Base-by-base conservation (phyloP, 306 rosid species). In the Ziziphus jujuba region DNA sequence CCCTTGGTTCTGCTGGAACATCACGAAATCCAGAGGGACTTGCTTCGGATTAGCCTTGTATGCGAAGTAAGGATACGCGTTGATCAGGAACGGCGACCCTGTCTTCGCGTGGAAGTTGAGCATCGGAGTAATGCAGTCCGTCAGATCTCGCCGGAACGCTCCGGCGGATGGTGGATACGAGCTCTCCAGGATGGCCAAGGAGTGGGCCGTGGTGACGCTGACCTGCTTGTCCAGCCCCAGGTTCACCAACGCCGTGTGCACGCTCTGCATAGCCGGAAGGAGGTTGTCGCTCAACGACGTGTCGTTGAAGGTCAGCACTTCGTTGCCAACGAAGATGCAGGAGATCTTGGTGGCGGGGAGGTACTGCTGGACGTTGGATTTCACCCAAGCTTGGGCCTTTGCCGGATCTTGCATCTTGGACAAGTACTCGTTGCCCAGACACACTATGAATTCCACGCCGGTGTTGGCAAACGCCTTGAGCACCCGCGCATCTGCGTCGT, bases 31-130 rank as follows among this genome's bases (percentile, higher is more conserved):
- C 1, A 95, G 61, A 0, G 86, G 7, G 3, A 95, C 82, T 40
- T 88, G 90, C 73, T 88, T 95, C 1, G 99, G 92, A 36, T 72
- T 85, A 8, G 76, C 85, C 36, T 95, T 91, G 84, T 87, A 95
- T 0, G 99, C 99, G 60, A 95, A 90, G 85, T 84, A 95, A n/a
- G 99, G 99, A 63, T 95, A 95, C 0, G 97, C 99, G 24, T 95
- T 95, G 62, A 95, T 95, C 3, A 95, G 52, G 65, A 95, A 95
- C 0, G 99, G 97, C 5, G 99, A 90, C 33, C 97, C 92, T 2
- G 91, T 88, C 38, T 88, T 88, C 36, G 78, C 52, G 43, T 90
- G 97, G 88, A 95, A 95, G 56, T 67, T 76, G 43, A 90, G 69
- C 66, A 95, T 87, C 21, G 95, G 84, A 55, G 87, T 55, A 0